Conservation (phyloP, 148 eudicot species). For the Fagopyrum homotropicum region DNA sequence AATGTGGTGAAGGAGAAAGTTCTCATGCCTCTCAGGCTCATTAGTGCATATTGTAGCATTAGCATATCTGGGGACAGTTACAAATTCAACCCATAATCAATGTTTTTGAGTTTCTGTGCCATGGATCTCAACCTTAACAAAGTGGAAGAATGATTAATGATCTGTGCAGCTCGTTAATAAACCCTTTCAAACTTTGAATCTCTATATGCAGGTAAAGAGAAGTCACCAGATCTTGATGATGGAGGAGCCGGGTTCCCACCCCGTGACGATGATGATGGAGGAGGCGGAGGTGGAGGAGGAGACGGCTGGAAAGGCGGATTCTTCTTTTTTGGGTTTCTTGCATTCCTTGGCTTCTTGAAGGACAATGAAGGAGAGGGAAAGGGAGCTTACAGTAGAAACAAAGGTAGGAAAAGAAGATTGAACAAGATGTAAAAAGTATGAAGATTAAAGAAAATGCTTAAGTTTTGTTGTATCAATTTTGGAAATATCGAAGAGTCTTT, state of each 20-base stretch:
- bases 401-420: conserved; percentile 6
- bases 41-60: neutral
- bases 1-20: neutral
- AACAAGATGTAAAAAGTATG: neutral
- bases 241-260: conserved; percentile 40
- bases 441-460: neutral
- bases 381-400: conserved; percentile 16
- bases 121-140: neutral
- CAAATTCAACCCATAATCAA: no score
- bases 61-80: no score
- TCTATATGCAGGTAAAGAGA: conserved; percentile 36
- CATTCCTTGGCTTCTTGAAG: conserved; percentile 43
- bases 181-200: neutral
- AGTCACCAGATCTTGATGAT: conserved; percentile 56
- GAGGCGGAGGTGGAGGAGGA: conserved; percentile 55
- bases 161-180: neutral
- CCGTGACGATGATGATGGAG: conserved; percentile 44
- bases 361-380: conserved; percentile 41
- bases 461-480: neutral
- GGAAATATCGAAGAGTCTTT: neutral
- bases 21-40: neutral
- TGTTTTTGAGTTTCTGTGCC: neutral
- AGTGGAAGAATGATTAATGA: neutral
- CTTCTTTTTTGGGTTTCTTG: conserved; percentile 54
- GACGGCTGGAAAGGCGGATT: conserved; percentile 43